Conservation (phyloP, 2,329 filamentous ascomycete genomes). For the Pestalotiopsis sp. region DNA sequence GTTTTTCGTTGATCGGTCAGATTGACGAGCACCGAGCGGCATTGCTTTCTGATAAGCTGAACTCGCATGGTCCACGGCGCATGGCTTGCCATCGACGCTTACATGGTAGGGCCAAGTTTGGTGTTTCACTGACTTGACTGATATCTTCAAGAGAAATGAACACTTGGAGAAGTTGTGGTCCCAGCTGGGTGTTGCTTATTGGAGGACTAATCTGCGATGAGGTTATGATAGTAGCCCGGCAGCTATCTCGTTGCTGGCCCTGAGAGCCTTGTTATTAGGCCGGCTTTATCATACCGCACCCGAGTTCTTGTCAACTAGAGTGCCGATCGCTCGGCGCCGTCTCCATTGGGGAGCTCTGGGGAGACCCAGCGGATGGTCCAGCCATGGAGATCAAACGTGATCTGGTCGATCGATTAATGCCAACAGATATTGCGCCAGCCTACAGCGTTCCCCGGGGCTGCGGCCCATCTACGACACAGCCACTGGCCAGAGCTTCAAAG, state of each 20-base stretch:
- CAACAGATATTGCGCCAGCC: neutral
- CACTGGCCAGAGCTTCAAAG: neutral
- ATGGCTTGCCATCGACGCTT: neutral
- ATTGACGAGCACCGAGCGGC: neutral
- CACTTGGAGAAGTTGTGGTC: neutral
- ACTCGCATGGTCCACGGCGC: neutral
- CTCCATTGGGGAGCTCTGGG: neutral
- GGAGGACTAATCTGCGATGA: neutral
- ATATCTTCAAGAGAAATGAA: neutral
- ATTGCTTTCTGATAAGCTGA: neutral
- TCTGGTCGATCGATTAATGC: neutral
- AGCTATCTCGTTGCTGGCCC: neutral
- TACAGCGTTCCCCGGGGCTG: neutral
- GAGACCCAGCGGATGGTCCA: neutral
- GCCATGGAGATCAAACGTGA: constrained; percentile 3
- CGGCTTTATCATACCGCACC: neutral
- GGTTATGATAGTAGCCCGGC: neutral
- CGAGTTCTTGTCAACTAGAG: neutral
- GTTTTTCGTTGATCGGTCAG: neutral
- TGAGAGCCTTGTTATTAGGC: neutral
- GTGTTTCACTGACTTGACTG: neutral
- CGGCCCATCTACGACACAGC: neutral
- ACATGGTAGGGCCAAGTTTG: neutral
- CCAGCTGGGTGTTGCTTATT: neutral
- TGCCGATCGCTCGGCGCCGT: constrained; percentile 3